Base-by-base conservation (phyloP, 345 rosid genomes). In the Psidium guajava region DNA sequence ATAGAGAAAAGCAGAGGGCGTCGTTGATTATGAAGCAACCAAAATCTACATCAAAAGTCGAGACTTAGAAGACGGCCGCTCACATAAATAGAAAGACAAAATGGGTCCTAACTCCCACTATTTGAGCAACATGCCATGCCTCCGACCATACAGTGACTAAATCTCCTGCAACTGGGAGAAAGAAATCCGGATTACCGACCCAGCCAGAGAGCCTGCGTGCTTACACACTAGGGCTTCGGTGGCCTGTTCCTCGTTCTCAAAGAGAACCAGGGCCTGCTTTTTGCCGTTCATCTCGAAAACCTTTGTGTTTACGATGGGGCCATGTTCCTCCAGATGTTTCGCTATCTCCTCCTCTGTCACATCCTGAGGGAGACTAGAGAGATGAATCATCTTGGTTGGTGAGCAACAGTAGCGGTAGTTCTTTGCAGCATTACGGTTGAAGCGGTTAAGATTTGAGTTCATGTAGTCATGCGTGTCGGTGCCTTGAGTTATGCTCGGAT, bases 401-500 rank as follows among this genome's bases (percentile, higher is more conserved):
- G 99, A 96, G 90, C 99, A 97, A 91, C 99, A 97, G 88, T 97
- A 96, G 54, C 98, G 96, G 86, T 96, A 97, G 86, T 97, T 96
- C 93, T 97, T 97, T 8, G 97, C 98, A 47, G 99, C 99, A 81
- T 96, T 94, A 56, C 99, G 99, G 90, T 95, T 94, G 92, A 97
- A 95, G 83, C 98, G 98, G 88, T 97, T 97, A 84, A 97, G 96
- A 89, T 93, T 95, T 1, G 99, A 97, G 90, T 92, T 94, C 47
- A 87, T 83, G 81, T 94, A 97, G 85, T 97, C 98, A 18, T 89
- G 99, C 0, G 98, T 92, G 84, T 97, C 99, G 10, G 95, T 91
- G 75, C 98, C 99, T 87, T 95, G 99, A 83, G 96, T 95, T 90
- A 97, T 95, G 87, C 90, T 94, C 8, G 93, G 92, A 88, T 97